A percentile compares a stretch with the other conserved stretches of the same genome.
phyloP scores from a whole-genome alignment of 1,284 basidiomycete species.

The Chiua sp. region DNA sequence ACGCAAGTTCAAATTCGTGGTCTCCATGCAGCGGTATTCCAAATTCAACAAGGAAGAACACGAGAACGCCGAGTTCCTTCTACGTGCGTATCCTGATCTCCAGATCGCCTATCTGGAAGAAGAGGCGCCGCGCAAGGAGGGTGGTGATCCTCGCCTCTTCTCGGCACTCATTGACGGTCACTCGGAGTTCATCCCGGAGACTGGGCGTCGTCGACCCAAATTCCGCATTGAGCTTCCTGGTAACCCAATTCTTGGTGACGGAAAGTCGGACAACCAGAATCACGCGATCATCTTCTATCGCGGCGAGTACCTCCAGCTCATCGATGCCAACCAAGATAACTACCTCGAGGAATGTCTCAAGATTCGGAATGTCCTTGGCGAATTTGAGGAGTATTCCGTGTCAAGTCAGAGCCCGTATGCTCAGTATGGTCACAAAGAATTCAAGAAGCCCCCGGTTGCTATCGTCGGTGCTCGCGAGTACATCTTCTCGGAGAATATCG shows the following conservation, averaged over 20 bases:
- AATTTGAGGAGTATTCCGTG: slow-evolving; percentile 95
- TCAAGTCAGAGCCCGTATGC: slow-evolving; percentile 93
- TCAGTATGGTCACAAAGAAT: slow-evolving; percentile 86
- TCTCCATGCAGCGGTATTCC: slow-evolving; percentile 99
- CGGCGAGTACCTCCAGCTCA: slow-evolving; percentile 98
- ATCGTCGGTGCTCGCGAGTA: slow-evolving; percentile 99
- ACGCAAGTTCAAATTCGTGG: slow-evolving; percentile 99
- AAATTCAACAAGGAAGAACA: slow-evolving; percentile 99
- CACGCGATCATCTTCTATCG: slow-evolving; percentile 99
- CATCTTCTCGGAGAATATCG: slow-evolving; percentile 99
- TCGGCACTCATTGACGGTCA: slow-evolving; percentile 98
- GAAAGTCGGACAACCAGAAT: slow-evolving; percentile 99
- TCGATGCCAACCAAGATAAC: slow-evolving; percentile 99
- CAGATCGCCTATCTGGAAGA: slow-evolving; percentile 99
- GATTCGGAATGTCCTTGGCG: slow-evolving; percentile 97
- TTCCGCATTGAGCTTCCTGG: slow-evolving; percentile 99
- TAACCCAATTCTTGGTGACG: slow-evolving; percentile 98
- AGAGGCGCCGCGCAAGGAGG: slow-evolving; percentile 92
- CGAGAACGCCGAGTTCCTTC: slow-evolving; percentile 98
- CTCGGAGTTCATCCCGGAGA: slow-evolving; percentile 92
- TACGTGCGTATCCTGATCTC: slow-evolving; percentile 98
- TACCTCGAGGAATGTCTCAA: slow-evolving; percentile 99
- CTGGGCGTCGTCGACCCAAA: slow-evolving; percentile 91
- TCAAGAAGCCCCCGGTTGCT: slow-evolving; percentile 89
- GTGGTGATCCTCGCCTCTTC: slow-evolving; percentile 95